Evolutionary conservation across 1,284 basidiomycete genomes (phyloP).

Genomic region (Vanrija sp.): DNA sequence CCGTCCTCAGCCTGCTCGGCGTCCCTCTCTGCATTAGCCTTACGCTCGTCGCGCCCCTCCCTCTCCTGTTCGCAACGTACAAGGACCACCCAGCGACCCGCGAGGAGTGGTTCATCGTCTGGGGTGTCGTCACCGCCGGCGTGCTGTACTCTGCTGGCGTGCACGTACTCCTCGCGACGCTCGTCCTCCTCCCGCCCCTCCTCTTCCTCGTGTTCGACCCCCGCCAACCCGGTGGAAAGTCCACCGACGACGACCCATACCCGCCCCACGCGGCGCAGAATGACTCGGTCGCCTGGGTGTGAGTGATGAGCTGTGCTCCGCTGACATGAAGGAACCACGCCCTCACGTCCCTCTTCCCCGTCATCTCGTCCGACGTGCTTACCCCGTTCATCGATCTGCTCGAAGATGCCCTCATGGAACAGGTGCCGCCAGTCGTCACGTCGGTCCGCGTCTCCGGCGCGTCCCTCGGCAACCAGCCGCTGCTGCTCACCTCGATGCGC

Average conservation of each 20-base stretch:
- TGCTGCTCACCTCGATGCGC: conserved; percentile 41
- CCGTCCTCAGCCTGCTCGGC: too few species aligned
- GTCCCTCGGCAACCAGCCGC: conserved; percentile 40
- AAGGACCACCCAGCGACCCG: too few species aligned
- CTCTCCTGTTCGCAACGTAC: too few species aligned
- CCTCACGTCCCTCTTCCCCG: conserved; percentile 43
- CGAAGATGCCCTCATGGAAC: conserved; percentile 46
- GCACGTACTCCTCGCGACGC: too few species aligned
- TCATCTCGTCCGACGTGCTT: conserved; percentile 48
- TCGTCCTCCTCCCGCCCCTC: background rate
- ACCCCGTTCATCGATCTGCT: conserved; percentile 48
- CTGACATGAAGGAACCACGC: conserved; percentile 38
- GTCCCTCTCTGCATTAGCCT: too few species aligned
- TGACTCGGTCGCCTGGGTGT: conserved; percentile 16
- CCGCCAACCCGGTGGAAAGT: background rate
- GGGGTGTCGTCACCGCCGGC: background rate
- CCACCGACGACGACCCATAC: background rate
- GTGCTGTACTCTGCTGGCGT: too few species aligned
- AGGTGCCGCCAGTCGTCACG: conserved; percentile 46
- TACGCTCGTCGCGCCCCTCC: too few species aligned
- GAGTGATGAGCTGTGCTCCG: background rate
- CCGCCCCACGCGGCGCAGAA: conserved; percentile 3
- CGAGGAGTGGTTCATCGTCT: too few species aligned
- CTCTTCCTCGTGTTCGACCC: background rate
- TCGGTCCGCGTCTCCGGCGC: conserved; percentile 43